Conservation (phyloP, 495 filamentous ascomycete species). For the Jackrogersella minutella region DNA sequence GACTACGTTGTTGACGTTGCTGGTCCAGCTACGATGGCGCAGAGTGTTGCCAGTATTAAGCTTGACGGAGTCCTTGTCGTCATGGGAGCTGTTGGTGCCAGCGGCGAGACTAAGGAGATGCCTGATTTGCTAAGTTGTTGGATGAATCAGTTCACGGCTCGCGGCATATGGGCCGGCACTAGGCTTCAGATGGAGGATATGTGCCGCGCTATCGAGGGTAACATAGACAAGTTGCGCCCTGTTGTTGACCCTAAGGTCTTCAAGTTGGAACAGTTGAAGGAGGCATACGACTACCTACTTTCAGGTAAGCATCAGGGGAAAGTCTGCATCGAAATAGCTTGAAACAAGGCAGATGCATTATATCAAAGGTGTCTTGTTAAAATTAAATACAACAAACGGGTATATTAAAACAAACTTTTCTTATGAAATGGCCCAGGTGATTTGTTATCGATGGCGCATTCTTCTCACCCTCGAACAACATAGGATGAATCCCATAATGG, state of each 20-base stretch:
- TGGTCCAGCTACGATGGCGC: conserved; percentile 59
- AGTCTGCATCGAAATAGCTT: conserved; percentile 38
- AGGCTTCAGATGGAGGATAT: conserved; percentile 62
- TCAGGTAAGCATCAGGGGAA: conserved; percentile 44
- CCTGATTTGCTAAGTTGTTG: conserved; percentile 57
- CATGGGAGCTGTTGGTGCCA: conserved; percentile 64
- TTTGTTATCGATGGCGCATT: neutral
- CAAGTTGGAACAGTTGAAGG: conserved; percentile 42
- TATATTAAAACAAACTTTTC: neutral
- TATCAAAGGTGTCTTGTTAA: neutral
- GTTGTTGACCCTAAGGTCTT: conserved; percentile 38
- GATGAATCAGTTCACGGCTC: conserved; percentile 57
- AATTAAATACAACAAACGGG: neutral
- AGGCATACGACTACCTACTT: conserved; percentile 41
- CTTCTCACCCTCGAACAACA: neutral
- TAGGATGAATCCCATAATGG: too few species aligned
- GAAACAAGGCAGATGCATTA: neutral
- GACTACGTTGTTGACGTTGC: conserved; percentile 68
- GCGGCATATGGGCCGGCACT: conserved; percentile 62
- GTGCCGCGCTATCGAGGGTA: conserved; percentile 47
- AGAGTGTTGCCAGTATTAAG: conserved; percentile 63
- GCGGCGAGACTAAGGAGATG: conserved; percentile 46
- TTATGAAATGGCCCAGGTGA: neutral
- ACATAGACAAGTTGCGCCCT: conserved; percentile 35
- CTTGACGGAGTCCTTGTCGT: conserved; percentile 63